Percentiles rank a stretch among this genome's conserved stretches.
Conservation (phyloP, 2,329 filamentous ascomycete species). For the Ascomycota sp. region DNA sequence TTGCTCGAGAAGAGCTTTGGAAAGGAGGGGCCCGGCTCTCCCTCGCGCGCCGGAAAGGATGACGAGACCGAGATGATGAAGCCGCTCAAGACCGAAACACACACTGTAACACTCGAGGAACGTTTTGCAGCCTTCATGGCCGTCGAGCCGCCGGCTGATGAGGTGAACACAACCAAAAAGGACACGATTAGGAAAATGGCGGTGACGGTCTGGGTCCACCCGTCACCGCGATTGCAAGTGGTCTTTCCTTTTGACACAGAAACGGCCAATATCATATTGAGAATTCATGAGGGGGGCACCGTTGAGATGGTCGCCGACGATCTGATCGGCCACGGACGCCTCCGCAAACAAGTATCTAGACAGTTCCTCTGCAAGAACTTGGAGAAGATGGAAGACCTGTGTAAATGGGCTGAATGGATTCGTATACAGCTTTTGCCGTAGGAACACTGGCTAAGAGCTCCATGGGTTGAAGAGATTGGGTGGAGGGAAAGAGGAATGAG, state of each 20-base stretch:
- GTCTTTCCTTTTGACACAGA: conserved; percentile 27
- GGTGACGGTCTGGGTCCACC: conserved; percentile 28
- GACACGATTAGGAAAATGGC: conserved; percentile 20
- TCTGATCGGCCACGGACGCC: no score
- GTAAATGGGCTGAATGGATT: conserved; percentile 31
- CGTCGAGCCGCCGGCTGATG: neutral
- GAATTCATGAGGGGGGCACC: conserved; percentile 35
- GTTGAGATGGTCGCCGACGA: conserved; percentile 24
- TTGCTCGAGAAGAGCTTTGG: conserved; percentile 41
- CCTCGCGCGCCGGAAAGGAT: neutral
- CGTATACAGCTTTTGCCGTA: conserved; percentile 8
- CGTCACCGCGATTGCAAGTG: conserved; percentile 25
- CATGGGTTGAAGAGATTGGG: no score
- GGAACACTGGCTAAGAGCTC: no score
- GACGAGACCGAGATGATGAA: conserved; percentile 1
- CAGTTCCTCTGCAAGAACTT: conserved; percentile 22
- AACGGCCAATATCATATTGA: conserved; percentile 31
- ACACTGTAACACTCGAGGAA: conserved; percentile 9
- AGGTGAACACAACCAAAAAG: neutral
- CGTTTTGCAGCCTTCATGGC: conserved; percentile 13
- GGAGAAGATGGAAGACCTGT: conserved; percentile 28
- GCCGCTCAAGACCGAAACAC: conserved; percentile 1
- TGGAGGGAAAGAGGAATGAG: no score
- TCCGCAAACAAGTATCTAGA: conserved; percentile 14
- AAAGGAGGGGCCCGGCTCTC: conserved; percentile 8